A percentile compares a stretch with the other conserved stretches of the same genome.
phyloP scores from a whole-genome alignment of 306 rosid genomes.

The Cucurbita pepo region DNA sequence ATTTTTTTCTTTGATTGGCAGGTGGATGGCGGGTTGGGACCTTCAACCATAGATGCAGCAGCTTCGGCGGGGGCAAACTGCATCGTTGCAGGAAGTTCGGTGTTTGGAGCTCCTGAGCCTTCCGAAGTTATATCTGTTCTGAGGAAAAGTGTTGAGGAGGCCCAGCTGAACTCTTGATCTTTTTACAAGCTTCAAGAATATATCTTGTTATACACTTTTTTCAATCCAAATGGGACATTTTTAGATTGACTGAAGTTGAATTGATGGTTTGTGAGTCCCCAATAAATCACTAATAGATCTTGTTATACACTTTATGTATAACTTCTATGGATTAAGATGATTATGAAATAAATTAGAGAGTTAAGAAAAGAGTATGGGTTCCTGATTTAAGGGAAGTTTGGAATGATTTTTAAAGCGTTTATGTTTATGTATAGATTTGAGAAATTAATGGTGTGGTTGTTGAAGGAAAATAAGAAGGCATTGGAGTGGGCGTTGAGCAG shows the following conservation, averaged over 20 bases:
- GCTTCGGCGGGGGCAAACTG: conserved; percentile 88
- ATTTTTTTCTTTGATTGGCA: conserved; percentile 17
- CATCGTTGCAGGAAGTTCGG: conserved; percentile 95
- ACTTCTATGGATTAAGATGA: neutral
- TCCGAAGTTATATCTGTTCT: conserved; percentile 56
- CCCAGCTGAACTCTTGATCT: conserved; percentile 31
- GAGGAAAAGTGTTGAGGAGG: conserved; percentile 47
- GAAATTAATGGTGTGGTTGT: neutral
- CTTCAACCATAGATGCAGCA: conserved; percentile 69
- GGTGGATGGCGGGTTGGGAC: conserved; percentile 98
- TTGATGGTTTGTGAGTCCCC: neutral
- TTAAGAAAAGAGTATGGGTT: neutral
- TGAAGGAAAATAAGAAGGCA: neutral
- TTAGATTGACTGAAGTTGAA: neutral
- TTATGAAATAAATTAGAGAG: neutral
- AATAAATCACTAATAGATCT: neutral
- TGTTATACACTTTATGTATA: neutral
- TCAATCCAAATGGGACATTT: neutral
- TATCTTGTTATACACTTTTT: neutral
- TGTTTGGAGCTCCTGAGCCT: conserved; percentile 85
- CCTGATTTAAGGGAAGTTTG: neutral
- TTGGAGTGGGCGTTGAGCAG: neutral
- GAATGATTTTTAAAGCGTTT: neutral
- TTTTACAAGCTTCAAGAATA: neutral
- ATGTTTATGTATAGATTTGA: neutral